Base-by-base conservation (phyloP, 1,284 basidiomycete genomes). In the Trametes hirsuta region DNA sequence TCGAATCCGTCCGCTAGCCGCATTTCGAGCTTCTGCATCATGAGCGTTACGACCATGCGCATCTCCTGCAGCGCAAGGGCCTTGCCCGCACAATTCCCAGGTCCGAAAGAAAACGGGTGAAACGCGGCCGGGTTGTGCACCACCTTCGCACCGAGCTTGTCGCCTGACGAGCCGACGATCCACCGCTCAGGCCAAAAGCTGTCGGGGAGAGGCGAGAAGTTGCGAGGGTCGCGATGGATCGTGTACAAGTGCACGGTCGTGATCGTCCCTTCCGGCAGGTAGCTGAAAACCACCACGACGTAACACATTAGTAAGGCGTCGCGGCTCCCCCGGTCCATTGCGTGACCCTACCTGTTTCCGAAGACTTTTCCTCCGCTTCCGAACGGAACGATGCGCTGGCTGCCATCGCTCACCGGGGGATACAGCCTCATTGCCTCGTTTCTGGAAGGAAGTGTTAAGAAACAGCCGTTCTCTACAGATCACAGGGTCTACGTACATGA, bases 351-450 rank as follows among this genome's bases (percentile, higher is more conserved):
- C 75, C 69, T 61, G 35, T 57, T 65, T 34, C 69, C 72, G 25
- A 75, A 25, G 18, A 66, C 47, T 45, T 56, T 70, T 42, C 65
- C 61, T 8, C 71, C 71, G 34, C 60, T 66, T 8, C 71, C 73
- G 12, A 37, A 40, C 9, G 60, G 63, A 2, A 73, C 76, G 18
- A 78, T 74, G 48, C 87, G 80, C 55, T 84, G 81, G 39, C 82
- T 78, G 47, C 80, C 81, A 24, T 79, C 81, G n/a, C 79, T 77
- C n/a, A 87, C 74, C 8, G 85, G 78, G 21, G 87, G 84, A 50
- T 79, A 78, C 46, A 88, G 73, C 47, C 87, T 77, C 55, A 89
- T 69, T 0, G 79, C 71, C 70, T 89, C 87, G 44, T 87, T 85
- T 59, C 86, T 88, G 69, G 66, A 54, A 51, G 39, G 8, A 18